phyloP scores from a whole-genome alignment of 2,329 filamentous ascomycete species.

The Fusarium metavorans region DNA sequence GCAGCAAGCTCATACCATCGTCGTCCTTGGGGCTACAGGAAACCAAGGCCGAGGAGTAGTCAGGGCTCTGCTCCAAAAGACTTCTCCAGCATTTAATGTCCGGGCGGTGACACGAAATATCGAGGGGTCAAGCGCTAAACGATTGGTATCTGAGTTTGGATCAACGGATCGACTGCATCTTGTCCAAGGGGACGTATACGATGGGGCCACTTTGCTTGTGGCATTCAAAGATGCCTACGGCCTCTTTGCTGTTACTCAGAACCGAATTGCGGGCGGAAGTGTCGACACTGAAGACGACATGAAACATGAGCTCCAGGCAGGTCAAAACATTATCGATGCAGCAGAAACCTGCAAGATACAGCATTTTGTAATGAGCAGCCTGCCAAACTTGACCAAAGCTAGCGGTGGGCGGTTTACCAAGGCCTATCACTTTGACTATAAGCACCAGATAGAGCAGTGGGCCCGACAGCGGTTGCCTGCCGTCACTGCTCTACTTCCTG shows the following conservation, averaged over 20 bases:
- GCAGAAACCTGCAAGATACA: constrained; percentile 15
- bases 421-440: constrained; percentile 29
- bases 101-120: background rate
- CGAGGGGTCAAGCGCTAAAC: background rate
- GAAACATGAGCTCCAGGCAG: constrained; percentile 25
- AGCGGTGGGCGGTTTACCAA: constrained; percentile 13
- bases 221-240: constrained; percentile 16
- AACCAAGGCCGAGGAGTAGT: constrained; percentile 6
- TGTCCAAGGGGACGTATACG: constrained; percentile 7
- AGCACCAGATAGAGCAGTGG: constrained; percentile 19
- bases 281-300: constrained; percentile 20
- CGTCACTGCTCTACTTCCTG: constrained; percentile 22
- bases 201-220: background rate
- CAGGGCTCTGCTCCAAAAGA: background rate
- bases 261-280: constrained; percentile 10
- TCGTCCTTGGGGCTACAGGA: constrained; percentile 19
- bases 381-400: constrained; percentile 13
- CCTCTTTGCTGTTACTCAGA: constrained; percentile 24
- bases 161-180: background rate
- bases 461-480: constrained; percentile 3
- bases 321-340: constrained; percentile 24
- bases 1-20: background rate
- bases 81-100: background rate
- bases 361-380: constrained; percentile 32
- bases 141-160: background rate